Percentiles rank a stretch among this genome's conserved stretches.
Conservation (phyloP, 2,329 filamentous ascomycete genomes). For the Periconia sp. region DNA sequence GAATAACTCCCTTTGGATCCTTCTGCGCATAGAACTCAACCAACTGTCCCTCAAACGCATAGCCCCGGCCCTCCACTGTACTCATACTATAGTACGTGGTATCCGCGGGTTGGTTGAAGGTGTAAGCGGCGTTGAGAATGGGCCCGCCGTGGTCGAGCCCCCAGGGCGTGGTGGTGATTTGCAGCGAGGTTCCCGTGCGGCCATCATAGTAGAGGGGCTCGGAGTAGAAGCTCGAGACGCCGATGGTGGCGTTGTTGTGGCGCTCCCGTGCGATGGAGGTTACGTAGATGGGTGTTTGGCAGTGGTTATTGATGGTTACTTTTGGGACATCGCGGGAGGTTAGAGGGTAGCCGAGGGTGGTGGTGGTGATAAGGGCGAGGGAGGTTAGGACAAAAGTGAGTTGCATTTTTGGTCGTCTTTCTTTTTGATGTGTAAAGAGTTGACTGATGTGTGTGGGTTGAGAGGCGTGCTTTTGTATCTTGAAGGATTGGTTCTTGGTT, state of each 20-base stretch:
- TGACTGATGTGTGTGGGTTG: background rate
- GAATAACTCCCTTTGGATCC: background rate
- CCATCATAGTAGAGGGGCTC: slow-evolving; percentile 18
- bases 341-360: background rate
- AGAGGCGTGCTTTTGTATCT: too few relatives aligned
- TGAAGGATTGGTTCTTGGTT: too few relatives aligned
- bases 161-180: slow-evolving; percentile 15
- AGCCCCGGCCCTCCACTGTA: slow-evolving; percentile 12
- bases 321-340: slow-evolving; percentile 9
- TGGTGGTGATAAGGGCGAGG: slow-evolving; percentile 12
- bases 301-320: slow-evolving; percentile 27
- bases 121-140: slow-evolving; percentile 11
- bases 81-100: slow-evolving; percentile 26
- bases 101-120: background rate
- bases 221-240: slow-evolving; percentile 5
- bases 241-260: slow-evolving; percentile 8
- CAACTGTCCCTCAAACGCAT: slow-evolving; percentile 21
- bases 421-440: background rate
- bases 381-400: slow-evolving; percentile 14
- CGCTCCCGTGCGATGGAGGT: slow-evolving; percentile 16
- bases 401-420: slow-evolving; percentile 14
- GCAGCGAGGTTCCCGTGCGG: slow-evolving; percentile 24
- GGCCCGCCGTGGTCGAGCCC: slow-evolving; percentile 18
- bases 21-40: slow-evolving; percentile 14
- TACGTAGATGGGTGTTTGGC: slow-evolving; percentile 23